Percentiles rank a stretch among this genome's conserved stretches.
Evolutionary conservation across 345 rosid genomes (phyloP).

Genomic region (Garcia nutans): DNA sequence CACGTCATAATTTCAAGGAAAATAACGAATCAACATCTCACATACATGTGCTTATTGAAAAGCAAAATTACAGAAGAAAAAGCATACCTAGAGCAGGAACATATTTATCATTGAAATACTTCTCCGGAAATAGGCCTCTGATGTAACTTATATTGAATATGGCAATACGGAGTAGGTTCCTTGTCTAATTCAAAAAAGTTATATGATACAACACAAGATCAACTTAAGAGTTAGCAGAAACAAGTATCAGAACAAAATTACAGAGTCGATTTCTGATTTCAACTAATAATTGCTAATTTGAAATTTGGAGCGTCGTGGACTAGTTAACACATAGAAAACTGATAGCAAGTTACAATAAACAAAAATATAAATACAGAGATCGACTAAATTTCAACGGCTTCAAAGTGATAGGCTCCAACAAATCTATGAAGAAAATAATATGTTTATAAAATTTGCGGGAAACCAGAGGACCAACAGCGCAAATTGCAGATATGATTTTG

Average conservation of each 20-base stretch:
- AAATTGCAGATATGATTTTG: not conserved
- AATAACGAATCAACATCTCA: not conserved
- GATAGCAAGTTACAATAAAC: not conserved
- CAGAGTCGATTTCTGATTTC: not conserved
- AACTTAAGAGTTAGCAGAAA: not conserved
- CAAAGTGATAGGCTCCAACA: not conserved
- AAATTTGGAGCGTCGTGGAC: not conserved
- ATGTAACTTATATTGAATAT: conserved; percentile 95
- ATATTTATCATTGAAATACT: conserved; percentile 87
- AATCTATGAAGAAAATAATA: not conserved
- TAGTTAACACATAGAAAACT: not conserved
- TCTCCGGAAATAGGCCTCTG: conserved; percentile 94
- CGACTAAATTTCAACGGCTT: not conserved
- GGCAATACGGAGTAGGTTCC: conserved; percentile 91
- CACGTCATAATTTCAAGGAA: conserved; percentile 10
- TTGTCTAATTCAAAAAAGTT: conserved; percentile 44
- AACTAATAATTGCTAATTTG: not conserved
- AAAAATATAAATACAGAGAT: not conserved
- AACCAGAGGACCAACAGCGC: not conserved
- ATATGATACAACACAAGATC: conserved; percentile 14
- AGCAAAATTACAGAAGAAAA: not conserved
- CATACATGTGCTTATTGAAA: not conserved
- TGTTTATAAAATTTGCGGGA: not conserved
- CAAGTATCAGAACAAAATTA: not conserved
- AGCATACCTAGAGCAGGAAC: conserved; percentile 88